Conservation (phyloP, 2,329 filamentous ascomycete species). For the Daldinia sp. region DNA sequence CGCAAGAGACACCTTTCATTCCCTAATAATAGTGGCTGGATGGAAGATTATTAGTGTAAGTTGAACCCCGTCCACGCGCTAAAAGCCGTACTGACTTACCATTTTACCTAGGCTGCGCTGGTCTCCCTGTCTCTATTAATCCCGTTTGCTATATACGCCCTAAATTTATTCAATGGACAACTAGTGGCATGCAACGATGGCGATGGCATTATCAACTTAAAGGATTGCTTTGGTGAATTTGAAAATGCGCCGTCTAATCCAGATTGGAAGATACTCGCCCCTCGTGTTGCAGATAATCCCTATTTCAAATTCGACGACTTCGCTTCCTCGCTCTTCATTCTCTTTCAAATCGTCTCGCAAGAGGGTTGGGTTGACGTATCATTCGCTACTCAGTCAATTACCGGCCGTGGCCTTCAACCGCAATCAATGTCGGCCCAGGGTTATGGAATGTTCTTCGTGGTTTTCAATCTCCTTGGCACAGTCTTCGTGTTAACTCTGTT, state of each 20-base stretch:
- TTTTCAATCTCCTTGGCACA: slow-evolving; percentile 95
- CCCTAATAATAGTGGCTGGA: slow-evolving; percentile 89
- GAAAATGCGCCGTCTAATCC: slow-evolving; percentile 74
- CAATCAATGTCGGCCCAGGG: slow-evolving; percentile 73
- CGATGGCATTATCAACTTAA: slow-evolving; percentile 59
- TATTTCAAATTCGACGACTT: slow-evolving; percentile 96
- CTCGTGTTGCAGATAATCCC: slow-evolving; percentile 80
- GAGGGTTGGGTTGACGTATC: slow-evolving; percentile 98
- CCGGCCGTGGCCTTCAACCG: slow-evolving; percentile 78
- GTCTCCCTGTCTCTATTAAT: slow-evolving; percentile 94
- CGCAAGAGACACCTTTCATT: slow-evolving; percentile 94
- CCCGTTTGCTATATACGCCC: slow-evolving; percentile 93
- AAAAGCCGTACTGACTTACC: slow-evolving; percentile 26
- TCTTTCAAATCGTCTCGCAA: slow-evolving; percentile 98
- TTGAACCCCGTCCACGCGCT: slow-evolving; percentile 27
- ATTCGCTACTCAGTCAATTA: slow-evolving; percentile 83
- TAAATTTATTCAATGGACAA: slow-evolving; percentile 90
- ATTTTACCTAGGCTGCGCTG: slow-evolving; percentile 75
- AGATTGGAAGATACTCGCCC: slow-evolving; percentile 82
- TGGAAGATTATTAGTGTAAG: slow-evolving; percentile 89
- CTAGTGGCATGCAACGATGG: slow-evolving; percentile 83
- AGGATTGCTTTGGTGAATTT: slow-evolving; percentile 86
- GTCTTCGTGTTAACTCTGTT: slow-evolving; percentile 98
- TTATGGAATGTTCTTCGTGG: slow-evolving; percentile 92
- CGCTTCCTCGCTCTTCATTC: slow-evolving; percentile 89